These are phyloP conservation scores for Tetracladium setigerum DNA, from an alignment of 495 filamentous ascomycete species.

Conservation along the genomic window DNA sequence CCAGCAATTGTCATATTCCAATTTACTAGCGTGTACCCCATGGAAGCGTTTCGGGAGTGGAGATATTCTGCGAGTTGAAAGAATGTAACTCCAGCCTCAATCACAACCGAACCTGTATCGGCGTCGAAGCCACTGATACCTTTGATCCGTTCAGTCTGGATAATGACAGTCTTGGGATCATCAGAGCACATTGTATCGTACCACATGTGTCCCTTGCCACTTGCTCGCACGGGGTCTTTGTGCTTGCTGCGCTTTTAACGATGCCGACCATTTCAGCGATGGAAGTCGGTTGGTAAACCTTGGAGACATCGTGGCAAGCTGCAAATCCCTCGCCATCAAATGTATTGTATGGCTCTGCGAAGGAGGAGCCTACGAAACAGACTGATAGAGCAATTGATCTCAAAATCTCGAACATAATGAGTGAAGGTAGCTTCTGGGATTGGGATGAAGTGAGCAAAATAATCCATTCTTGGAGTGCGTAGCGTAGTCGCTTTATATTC, in stretches of 20 bases:
- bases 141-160: constrained; percentile 37
- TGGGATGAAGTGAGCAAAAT: no score
- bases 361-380: constrained; percentile 5
- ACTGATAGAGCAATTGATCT: no score
- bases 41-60: constrained; percentile 32
- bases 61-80: constrained; percentile 42
- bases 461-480: no score
- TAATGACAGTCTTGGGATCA: constrained; percentile 33
- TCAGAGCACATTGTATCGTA: constrained; percentile 42
- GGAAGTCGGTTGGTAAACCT: constrained; percentile 32
- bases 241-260: constrained; percentile 28
- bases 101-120: constrained; percentile 32
- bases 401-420: no score
- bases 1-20: constrained; percentile 46
- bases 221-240: constrained; percentile 32
- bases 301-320: constrained; percentile 34
- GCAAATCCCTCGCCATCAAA: constrained; percentile 42
- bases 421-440: no score
- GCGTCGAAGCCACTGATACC: constrained; percentile 29
- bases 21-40: constrained; percentile 42
- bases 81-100: constrained; percentile 42
- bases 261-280: constrained; percentile 33
- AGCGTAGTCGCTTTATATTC: no score
- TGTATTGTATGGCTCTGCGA: constrained; percentile 34
- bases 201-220: constrained; percentile 43